phyloP scores from a whole-genome alignment of 2,329 filamentous ascomycete genomes.

The Incumbomyces delicatus region DNA sequence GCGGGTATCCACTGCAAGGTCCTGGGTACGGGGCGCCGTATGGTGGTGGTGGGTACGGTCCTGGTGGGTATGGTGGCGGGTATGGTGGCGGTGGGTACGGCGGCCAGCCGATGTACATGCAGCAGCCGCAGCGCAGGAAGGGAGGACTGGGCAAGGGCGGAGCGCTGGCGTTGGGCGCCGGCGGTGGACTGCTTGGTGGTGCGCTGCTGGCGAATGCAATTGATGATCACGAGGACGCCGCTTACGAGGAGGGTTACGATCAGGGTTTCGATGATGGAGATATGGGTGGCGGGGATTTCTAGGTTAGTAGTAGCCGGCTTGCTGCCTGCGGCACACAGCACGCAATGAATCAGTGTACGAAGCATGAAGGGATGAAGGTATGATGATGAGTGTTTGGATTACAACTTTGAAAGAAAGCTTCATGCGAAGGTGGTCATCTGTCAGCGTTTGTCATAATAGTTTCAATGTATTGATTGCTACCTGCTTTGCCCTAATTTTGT shows the following conservation, averaged over 20 bases:
- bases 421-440: too few species aligned
- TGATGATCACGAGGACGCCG: slow-evolving; percentile 50
- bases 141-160: slow-evolving; percentile 50
- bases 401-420: too few species aligned
- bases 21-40: slow-evolving; percentile 21
- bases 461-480: too few species aligned
- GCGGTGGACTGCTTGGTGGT: slow-evolving; percentile 73
- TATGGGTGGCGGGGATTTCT: background rate
- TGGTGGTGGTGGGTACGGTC: background rate
- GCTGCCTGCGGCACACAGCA: too few species aligned
- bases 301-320: too few species aligned
- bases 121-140: slow-evolving; percentile 40
- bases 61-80: slow-evolving; percentile 24
- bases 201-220: slow-evolving; percentile 60
- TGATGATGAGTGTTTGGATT: too few species aligned
- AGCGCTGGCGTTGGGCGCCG: slow-evolving; percentile 66
- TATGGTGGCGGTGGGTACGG: slow-evolving; percentile 22
- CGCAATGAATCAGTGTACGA: too few species aligned
- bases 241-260: slow-evolving; percentile 44
- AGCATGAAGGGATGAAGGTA: too few species aligned
- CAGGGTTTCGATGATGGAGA: slow-evolving; percentile 25
- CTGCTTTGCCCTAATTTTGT: too few species aligned
- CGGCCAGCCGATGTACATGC: slow-evolving; percentile 20
- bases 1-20: slow-evolving; percentile 16
- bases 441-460: too few species aligned